Evolutionary conservation across 768 basidiomycete species (phyloP).

Genomic region (Chalciporus chontae): DNA sequence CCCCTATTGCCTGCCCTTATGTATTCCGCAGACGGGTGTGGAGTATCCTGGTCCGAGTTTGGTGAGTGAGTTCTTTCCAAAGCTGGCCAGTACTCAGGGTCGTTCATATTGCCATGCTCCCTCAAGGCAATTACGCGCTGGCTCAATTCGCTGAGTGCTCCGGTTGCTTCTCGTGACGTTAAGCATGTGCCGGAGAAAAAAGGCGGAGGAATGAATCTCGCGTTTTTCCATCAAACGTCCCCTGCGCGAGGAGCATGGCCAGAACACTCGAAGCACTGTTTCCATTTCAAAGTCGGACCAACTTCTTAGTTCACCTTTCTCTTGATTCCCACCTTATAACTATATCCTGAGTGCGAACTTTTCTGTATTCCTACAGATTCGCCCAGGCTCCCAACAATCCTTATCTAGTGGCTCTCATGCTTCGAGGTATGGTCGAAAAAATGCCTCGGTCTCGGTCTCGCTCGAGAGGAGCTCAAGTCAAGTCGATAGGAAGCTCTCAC

Average conservation of each 20-base stretch:
- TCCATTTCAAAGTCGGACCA: conserved; percentile 33
- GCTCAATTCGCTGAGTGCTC: conserved; percentile 34
- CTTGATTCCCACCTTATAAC: conserved; percentile 31
- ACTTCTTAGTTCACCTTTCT: conserved; percentile 23
- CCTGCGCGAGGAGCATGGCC: conserved; percentile 34
- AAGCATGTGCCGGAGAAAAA: conserved; percentile 31
- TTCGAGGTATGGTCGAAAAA: conserved; percentile 30
- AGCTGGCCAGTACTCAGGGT: conserved; percentile 25
- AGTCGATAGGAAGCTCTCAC: conserved; percentile 20
- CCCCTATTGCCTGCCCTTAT: conserved; percentile 34
- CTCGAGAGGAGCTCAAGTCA: conserved; percentile 25
- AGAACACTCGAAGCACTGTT: conserved; percentile 33
- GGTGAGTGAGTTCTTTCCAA: conserved; percentile 23
- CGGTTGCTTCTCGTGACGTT: conserved; percentile 33
- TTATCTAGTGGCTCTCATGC: conserved; percentile 27
- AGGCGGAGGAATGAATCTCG: conserved; percentile 34
- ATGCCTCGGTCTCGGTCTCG: conserved; percentile 26
- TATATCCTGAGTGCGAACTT: conserved; percentile 14
- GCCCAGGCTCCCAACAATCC: conserved; percentile 19
- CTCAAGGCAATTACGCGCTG: conserved; percentile 37
- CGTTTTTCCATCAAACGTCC: conserved; percentile 24
- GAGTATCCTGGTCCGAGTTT: conserved; percentile 32
- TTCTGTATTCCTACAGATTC: conserved; percentile 18
- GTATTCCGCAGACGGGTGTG: conserved; percentile 35
- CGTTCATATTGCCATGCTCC: conserved; percentile 25